Evolutionary conservation across 345 rosid species (phyloP).

Genomic region (Eucalyptus curtisii): DNA sequence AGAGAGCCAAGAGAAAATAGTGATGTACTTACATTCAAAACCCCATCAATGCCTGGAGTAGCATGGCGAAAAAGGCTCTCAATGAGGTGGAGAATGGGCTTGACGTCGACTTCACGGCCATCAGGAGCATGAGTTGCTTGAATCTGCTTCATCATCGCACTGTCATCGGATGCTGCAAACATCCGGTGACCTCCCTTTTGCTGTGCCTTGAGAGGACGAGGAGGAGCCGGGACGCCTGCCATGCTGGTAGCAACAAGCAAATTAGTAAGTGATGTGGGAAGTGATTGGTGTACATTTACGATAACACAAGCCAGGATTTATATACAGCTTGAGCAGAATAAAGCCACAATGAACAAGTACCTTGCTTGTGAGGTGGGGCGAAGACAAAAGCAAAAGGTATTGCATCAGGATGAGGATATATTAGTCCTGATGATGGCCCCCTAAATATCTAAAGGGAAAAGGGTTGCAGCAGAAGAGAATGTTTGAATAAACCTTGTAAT

Average conservation of each 20-base stretch:
- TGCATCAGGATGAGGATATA: not conserved
- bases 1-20: not conserved
- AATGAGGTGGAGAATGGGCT: slow-evolving; percentile 15
- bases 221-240: not conserved
- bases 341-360: not conserved
- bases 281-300: not conserved
- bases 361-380: slow-evolving; percentile 1
- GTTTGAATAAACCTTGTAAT: not conserved
- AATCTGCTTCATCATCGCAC: slow-evolving; percentile 24
- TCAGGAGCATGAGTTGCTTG: slow-evolving; percentile 38
- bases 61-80: slow-evolving; percentile 21
- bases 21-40: slow-evolving; percentile 3
- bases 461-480: not conserved
- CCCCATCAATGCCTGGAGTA: slow-evolving; percentile 13
- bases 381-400: not conserved
- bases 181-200: slow-evolving; percentile 4
- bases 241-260: not conserved
- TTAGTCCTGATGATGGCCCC: not conserved
- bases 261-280: not conserved
- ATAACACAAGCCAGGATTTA: not conserved
- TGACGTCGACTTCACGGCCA: slow-evolving; percentile 22
- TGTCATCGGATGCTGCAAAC: slow-evolving; percentile 17
- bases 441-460: not conserved
- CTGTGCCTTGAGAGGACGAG: not conserved
- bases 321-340: not conserved